Evolutionary conservation across 108 stramenopile genomes (phyloP).

Genomic region (Fistulifera solaris): DNA sequence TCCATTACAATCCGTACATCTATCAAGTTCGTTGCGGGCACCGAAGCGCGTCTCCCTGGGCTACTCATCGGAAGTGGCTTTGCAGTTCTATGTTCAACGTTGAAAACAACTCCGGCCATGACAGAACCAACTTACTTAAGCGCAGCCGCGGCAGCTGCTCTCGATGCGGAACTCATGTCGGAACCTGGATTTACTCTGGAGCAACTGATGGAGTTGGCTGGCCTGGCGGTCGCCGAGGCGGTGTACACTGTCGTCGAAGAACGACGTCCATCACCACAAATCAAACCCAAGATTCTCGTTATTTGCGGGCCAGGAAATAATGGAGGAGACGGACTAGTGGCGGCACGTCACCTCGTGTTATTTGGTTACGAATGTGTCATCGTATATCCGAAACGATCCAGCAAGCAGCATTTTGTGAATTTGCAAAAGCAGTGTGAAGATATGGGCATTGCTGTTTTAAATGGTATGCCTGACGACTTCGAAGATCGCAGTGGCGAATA

Average conservation of each 20-base stretch:
- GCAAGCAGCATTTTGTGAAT: conserved; percentile 56
- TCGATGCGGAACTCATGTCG: conserved; percentile 93
- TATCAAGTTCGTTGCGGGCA: no score
- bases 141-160: conserved; percentile 65
- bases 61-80: no score
- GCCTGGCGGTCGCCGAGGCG: conserved; percentile 87
- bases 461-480: conserved; percentile 32
- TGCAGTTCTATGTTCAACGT: neutral
- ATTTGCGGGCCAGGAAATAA: conserved; percentile 97
- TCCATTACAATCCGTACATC: no score
- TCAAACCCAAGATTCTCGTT: conserved; percentile 40
- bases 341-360: conserved; percentile 88
- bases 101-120: neutral
- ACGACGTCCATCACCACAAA: neutral
- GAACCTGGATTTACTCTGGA: conserved; percentile 90
- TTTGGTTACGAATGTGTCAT: conserved; percentile 83
- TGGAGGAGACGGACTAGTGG: conserved; percentile 99
- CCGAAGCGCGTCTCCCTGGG: no score
- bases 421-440: conserved; percentile 85
- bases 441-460: conserved; percentile 60
- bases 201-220: conserved; percentile 99
- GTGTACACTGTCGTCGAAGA: conserved; percentile 44
- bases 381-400: conserved; percentile 82
- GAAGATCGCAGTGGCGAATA: conserved; percentile 1
- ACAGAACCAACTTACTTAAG: conserved; percentile 31